Conservation (phyloP, 1,139 yeast species). For the Kodamaea sp. region DNA sequence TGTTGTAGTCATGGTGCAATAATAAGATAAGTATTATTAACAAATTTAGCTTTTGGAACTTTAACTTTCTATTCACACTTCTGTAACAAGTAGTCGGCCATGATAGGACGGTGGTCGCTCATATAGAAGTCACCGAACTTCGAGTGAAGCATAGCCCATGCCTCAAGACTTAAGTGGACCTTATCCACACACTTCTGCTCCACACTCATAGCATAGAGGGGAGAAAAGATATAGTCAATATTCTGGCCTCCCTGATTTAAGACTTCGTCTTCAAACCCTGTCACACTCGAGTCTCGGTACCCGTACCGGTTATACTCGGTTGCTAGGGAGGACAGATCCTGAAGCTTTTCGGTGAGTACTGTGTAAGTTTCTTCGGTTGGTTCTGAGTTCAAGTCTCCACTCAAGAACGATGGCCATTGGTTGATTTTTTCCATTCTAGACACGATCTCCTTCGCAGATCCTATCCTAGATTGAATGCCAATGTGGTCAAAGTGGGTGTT, state of each 20-base stretch:
- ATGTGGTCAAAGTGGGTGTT: slow-evolving; percentile 60
- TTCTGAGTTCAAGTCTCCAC: slow-evolving; percentile 26
- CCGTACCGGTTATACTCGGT: slow-evolving; percentile 41
- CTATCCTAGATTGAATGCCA: slow-evolving; percentile 47
- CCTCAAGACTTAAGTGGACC: slow-evolving; percentile 21
- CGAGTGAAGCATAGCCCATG: slow-evolving; percentile 50
- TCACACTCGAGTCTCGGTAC: slow-evolving; percentile 44
- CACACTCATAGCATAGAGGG: slow-evolving; percentile 28
- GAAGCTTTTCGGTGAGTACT: slow-evolving; percentile 32
- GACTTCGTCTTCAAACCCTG: slow-evolving; percentile 49
- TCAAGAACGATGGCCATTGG: slow-evolving; percentile 42
- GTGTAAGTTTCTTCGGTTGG: slow-evolving; percentile 21
- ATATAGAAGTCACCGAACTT: slow-evolving; percentile 43
- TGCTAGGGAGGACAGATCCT: slow-evolving; percentile 30
- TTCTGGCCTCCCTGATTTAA: slow-evolving; percentile 33
- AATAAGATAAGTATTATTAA: too few relatives aligned
- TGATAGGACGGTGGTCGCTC: slow-evolving; percentile 59
- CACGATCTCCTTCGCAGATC: slow-evolving; percentile 48
- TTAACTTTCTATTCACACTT: too few relatives aligned
- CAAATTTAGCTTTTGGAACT: too few relatives aligned
- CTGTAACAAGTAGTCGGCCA: slow-evolving; percentile 37
- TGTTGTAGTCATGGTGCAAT: too few relatives aligned
- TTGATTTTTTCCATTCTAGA: slow-evolving; percentile 40
- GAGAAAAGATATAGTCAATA: slow-evolving; percentile 54
- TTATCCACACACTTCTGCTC: slow-evolving; percentile 21